Base-by-base conservation (phyloP, 1,284 basidiomycete species). In the Termitomyces sp. region DNA sequence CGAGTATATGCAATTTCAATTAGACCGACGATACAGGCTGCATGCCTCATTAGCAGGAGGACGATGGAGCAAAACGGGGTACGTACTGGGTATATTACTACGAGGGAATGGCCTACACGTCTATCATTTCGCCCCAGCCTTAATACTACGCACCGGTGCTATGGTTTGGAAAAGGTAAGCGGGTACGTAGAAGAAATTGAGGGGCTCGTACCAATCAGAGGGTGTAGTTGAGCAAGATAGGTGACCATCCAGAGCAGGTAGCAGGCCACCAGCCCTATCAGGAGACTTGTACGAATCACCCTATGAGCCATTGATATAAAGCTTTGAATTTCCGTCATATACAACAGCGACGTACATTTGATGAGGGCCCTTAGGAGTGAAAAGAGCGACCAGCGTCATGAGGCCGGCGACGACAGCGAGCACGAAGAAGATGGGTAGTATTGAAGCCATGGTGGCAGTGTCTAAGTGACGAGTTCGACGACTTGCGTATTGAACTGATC, bases 221-320 rank as follows among this genome's bases (percentile, higher is more conserved):
- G 94, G 66, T 97, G 84, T 47, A 96, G 69, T 68, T 97, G 93
- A 1, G 91, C 91, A 64, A 96, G 77, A 68, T 95, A 97, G 6
- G 93, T 93, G 65, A 95, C 83, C 69, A 88, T 88, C 93, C 93
- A 97, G 86, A 97, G 88, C 60, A 97, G 78, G 73, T 93, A 97
- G 71, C 89, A 93, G 57, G 82, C 87, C 4, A 83, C 74, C 16
- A 96, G 68, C 1, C 88, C 80, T 54, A 97, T 80, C 70, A 91
- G 75, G 43, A 91, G 65, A 57, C 80, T 80, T 5, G 91, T 88
- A 63, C 93, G 86, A 60, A 93, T 78, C 41, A 93, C 79, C 54
- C 93, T 97, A 34, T 11, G 30, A 31, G 16, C 10, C 40, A 9
- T 31, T 60, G 33, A 46, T 24, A 16, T 35, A 9, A 43, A 21